A percentile compares a stretch with the other conserved stretches of the same genome.
These are phyloP conservation scores for Avena insularis DNA, from an alignment of 176 grass and related monocot genomes.

Conservation along the genomic window DNA sequence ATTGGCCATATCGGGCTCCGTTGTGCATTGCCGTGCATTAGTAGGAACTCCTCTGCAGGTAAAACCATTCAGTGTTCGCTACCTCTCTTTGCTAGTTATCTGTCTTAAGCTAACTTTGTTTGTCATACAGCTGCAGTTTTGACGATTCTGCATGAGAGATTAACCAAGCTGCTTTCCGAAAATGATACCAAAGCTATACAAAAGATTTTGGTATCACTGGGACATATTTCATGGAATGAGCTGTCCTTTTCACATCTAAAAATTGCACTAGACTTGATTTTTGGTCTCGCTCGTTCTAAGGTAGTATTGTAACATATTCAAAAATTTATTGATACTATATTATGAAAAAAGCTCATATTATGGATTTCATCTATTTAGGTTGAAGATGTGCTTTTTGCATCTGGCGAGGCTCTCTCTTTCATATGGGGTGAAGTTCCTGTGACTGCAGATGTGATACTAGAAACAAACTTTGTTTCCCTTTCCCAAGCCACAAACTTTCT, in stretches of 20 bases:
- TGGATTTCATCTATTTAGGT: slow-evolving; percentile 60
- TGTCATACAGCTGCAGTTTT: slow-evolving; percentile 69
- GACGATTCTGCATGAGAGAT: slow-evolving; percentile 60
- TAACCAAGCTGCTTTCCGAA: slow-evolving; percentile 84
- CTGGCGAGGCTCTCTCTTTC: slow-evolving; percentile 91
- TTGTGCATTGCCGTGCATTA: slow-evolving; percentile 59
- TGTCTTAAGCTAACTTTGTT: slow-evolving; percentile 31
- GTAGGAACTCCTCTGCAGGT: slow-evolving; percentile 70
- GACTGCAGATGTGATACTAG: slow-evolving; percentile 76
- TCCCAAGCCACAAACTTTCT: slow-evolving; percentile 87
- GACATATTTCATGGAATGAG: slow-evolving; percentile 92
- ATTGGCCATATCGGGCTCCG: slow-evolving; percentile 90
- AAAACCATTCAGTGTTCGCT: slow-evolving; percentile 23
- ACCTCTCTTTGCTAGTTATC: slow-evolving; percentile 27
- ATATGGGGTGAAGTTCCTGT: slow-evolving; percentile 95
- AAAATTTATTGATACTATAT: slow-evolving; percentile 24
- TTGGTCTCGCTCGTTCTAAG: slow-evolving; percentile 87
- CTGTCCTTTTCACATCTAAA: slow-evolving; percentile 75
- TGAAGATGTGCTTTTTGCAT: slow-evolving; percentile 94
- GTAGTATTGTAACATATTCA: slow-evolving; percentile 46
- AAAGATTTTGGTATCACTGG: slow-evolving; percentile 92
- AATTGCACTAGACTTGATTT: slow-evolving; percentile 83
- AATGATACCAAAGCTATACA: slow-evolving; percentile 90
- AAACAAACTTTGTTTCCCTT: slow-evolving; percentile 89
- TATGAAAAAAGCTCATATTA: slow-evolving; percentile 28